Base-by-base conservation (phyloP, 148 eudicot species). In the Diospyros kaki region DNA sequence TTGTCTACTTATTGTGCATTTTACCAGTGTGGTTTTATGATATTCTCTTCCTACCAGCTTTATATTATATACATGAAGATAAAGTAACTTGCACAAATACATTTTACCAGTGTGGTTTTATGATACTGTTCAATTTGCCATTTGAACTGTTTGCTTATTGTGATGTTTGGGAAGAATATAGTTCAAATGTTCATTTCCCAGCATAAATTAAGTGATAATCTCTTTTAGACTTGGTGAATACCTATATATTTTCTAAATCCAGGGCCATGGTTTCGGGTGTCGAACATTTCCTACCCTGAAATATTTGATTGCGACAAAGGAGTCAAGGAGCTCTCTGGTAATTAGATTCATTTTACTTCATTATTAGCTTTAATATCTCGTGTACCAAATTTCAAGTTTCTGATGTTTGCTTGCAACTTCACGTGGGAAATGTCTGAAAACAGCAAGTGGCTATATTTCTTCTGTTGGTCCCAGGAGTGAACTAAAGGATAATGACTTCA, bases 191-290 rank as follows among this genome's bases (percentile, higher is more conserved):
- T 69, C 68, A 52, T 52, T 46, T 9, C 42, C 41, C 46, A 3
- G 61, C 46, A 59, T 68, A 50, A 14, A 5, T 51, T 40, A 18
- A 67, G 13, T 46, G 18, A 55, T 46, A 53, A 18, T 43, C 12
- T 52, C 7, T 42, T 52, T 58, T 3, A 9, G 14, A 11, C 38
- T 52, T 6, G 9, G 5, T 66, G 10, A 10, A 28, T 28, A 28
- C 44, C 14, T 66, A 14, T 56, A 58, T 1, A 40, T 67, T 75
- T 71, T 69, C 40, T 59, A 48, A 17, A 62, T 72, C 64, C 88
- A 94, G 98, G 98, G 66, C 98, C 98, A 74, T 94, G 97, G 97
- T 94, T 94, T 79, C 97, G 93, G 74, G 72, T 82, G 73, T 85
- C 92, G 75, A 88, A 68, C 75, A 75, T 94, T 69, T 85, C 86